Conservation (phyloP, 2,329 filamentous ascomycete genomes). For the Ophiocordyceps camponoti-floridani region DNA sequence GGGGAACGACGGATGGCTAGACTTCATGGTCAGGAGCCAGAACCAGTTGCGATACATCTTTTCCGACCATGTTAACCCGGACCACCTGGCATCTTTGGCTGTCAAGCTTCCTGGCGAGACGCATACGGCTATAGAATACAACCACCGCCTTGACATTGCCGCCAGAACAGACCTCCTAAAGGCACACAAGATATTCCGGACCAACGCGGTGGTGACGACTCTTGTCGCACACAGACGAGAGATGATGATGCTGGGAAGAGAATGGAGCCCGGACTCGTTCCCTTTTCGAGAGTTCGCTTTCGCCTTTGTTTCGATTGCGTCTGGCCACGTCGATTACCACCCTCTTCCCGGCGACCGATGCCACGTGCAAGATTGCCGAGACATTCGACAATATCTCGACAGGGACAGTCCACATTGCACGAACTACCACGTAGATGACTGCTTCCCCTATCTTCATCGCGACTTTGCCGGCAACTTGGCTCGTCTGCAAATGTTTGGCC, state of each 20-base stretch:
- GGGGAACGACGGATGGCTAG: conserved; percentile 2
- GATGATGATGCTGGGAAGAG: conserved; percentile 3
- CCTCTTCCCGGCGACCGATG: neutral
- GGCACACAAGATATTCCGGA: conserved; percentile 1
- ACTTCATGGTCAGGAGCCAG: conserved; percentile 2
- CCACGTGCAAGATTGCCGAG: no score
- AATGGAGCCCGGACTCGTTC: conserved; percentile 6
- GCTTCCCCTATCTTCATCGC: neutral
- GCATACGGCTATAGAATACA: neutral
- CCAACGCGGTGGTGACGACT: conserved; percentile 1
- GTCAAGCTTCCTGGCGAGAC: conserved; percentile 2
- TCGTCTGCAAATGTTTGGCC: conserved; percentile 2
- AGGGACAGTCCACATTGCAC: no score
- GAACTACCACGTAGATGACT: no score
- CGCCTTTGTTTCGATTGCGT: conserved; percentile 4
- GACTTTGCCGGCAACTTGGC: neutral
- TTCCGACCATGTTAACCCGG: conserved; percentile 2
- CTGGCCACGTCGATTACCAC: conserved; percentile 2
- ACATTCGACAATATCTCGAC: no score
- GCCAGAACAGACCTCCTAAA: neutral
- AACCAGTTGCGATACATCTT: conserved; percentile 2
- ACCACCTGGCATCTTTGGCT: conserved; percentile 4
- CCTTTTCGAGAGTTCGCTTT: conserved; percentile 6
- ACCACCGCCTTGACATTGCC: neutral
- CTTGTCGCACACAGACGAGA: conserved; percentile 2